Base-by-base conservation (phyloP, 768 basidiomycete species). In the Pulveroboletus sp. region DNA sequence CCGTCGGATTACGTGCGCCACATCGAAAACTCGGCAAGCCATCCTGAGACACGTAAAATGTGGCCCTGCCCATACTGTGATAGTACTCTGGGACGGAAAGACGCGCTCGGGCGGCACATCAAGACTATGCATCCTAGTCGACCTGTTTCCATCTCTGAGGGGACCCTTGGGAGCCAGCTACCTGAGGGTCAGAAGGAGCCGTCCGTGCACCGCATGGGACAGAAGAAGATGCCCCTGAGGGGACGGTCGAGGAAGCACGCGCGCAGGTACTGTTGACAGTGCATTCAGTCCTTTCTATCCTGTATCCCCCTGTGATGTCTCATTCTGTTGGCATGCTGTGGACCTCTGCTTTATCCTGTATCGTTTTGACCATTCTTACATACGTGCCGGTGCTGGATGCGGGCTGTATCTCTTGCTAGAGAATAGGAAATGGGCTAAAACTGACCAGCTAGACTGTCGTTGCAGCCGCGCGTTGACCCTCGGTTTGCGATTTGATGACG, bases 31-130 rank as follows among this genome's bases (percentile, higher is more conserved):
- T 60, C 61, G 2, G 24, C 55, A 0, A 51, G 11, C 13, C 62
- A 65, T 43, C 62, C 62, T 0, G 63, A 57, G 14, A 63, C 63
- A 0, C 57, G 63, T 3, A 62, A 52, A 32, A n/a, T 63, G 32
- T 63, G 63, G 63, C 60, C 55, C 1, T 65, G 64, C 10, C 49
- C 51, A 6, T 38, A 55, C 28, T 65, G 64, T 21, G 32, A 61
- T 1, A 58, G 45, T 5, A 11, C 28, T 0, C 27, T 65, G n/a
- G 61, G 64, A n/a, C 61, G 64, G 6, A 56, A 49, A 31, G 64
- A 65, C 30, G 66, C 64, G 4, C 61, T 68, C 0, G 27, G 17
- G 26, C 52, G 64, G 1, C 64, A 65, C 31, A 50, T 66, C 13
- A 58, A 45, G 13, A 55, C 60, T 2, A 28, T 55, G 5, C 64